Conservation (phyloP, 2,329 filamentous ascomycete species). For the Stagonosporopsis chrysanthemi region DNA sequence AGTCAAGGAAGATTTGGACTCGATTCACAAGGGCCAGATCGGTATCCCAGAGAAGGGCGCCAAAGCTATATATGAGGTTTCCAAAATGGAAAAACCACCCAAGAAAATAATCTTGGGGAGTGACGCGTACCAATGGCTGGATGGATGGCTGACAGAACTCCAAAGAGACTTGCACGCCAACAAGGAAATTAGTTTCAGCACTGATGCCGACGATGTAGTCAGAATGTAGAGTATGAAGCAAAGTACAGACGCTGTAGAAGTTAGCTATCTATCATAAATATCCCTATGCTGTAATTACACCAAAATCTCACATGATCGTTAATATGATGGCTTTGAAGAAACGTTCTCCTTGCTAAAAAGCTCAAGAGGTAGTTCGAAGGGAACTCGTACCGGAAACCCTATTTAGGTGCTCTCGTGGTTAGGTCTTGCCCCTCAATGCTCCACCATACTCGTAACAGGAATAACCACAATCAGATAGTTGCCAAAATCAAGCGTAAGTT, state of each 20-base stretch:
- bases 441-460: too few relatives aligned
- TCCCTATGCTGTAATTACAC: neutral
- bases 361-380: neutral
- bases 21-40: neutral
- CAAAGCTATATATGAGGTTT: slow-evolving; percentile 4
- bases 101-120: slow-evolving; percentile 1
- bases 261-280: neutral
- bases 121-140: slow-evolving; percentile 1
- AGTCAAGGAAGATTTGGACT: neutral
- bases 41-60: neutral
- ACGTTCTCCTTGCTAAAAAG: neutral
- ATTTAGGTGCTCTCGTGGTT: too few relatives aligned
- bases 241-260: neutral
- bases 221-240: neutral
- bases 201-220: slow-evolving; percentile 2
- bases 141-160: neutral
- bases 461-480: neutral
- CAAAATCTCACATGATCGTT: neutral
- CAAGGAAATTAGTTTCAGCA: slow-evolving; percentile 3
- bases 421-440: too few relatives aligned
- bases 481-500: too few relatives aligned
- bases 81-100: neutral
- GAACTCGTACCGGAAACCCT: neutral
- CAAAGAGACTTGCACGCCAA: neutral
- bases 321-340: neutral